These are phyloP conservation scores for Aphanomyces invadans DNA, from an alignment of 352 stramenopile genomes.

Conservation along the genomic window DNA sequence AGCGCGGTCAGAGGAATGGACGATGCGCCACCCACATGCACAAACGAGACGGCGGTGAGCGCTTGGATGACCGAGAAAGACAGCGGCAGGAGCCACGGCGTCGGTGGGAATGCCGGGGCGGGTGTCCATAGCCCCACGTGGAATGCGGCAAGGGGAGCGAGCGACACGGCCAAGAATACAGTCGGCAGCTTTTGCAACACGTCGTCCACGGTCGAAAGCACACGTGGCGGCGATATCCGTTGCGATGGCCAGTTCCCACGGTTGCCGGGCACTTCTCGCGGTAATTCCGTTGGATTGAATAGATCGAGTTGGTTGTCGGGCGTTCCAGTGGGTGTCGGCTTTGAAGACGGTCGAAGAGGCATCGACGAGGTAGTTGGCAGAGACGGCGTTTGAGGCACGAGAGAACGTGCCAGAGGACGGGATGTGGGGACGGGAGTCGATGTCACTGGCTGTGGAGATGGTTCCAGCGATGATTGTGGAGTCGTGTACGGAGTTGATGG, in stretches of 20 bases:
- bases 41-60: background rate
- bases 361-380: no score
- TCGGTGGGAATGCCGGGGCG: background rate
- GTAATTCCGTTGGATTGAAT: constrained; percentile 3
- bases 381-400: no score
- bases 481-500: no score
- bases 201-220: background rate
- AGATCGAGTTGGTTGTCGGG: background rate
- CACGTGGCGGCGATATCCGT: background rate
- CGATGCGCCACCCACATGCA: constrained; percentile 1
- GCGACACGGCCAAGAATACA: background rate
- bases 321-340: background rate
- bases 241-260: constrained; percentile 17
- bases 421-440: no score
- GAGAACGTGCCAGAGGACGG: no score
- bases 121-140: constrained; percentile 12
- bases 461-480: no score
- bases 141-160: background rate
- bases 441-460: no score
- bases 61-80: background rate
- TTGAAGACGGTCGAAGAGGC: no score
- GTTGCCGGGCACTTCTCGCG: background rate
- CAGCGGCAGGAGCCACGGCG: background rate
- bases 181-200: constrained; percentile 9
- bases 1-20: no score